Conservation (phyloP, 768 basidiomycete genomes). For the Boletus patriciae region DNA sequence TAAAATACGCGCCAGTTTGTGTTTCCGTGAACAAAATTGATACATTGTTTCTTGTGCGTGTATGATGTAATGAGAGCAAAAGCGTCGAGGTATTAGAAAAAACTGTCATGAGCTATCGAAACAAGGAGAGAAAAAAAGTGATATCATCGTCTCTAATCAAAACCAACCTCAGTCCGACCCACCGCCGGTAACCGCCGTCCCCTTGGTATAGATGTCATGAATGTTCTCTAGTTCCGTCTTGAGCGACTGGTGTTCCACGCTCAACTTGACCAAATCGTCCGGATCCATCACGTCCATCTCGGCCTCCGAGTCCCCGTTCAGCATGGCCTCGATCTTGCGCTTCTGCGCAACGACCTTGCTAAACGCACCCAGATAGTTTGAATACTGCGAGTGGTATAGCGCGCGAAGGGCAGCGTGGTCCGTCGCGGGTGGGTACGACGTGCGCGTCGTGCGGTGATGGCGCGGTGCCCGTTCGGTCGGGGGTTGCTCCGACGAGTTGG, state of each 20-base stretch:
- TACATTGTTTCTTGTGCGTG: constrained; percentile 1
- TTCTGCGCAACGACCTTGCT: constrained; percentile 50
- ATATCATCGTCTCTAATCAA: neutral
- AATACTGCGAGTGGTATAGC: constrained; percentile 53
- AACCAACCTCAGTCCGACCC: constrained; percentile 14
- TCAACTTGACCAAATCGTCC: constrained; percentile 51
- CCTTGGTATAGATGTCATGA: constrained; percentile 37
- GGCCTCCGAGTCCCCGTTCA: constrained; percentile 54
- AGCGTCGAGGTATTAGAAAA: neutral
- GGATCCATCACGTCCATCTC: constrained; percentile 54
- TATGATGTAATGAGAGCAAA: constrained; percentile 1
- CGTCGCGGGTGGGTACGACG: constrained; percentile 38
- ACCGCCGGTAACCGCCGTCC: neutral
- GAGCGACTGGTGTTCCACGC: constrained; percentile 44
- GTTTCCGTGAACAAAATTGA: neutral
- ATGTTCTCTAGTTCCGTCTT: constrained; percentile 57
- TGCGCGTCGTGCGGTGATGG: constrained; percentile 32
- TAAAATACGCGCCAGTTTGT: neutral
- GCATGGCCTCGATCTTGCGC: constrained; percentile 50
- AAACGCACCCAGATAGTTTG: constrained; percentile 50
- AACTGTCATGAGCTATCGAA: neutral
- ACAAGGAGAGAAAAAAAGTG: neutral
- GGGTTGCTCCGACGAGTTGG: constrained; percentile 21
- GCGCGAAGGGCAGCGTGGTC: constrained; percentile 54
- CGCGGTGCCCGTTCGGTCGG: constrained; percentile 15